These are phyloP conservation scores for Chlorella ohadii DNA, from an alignment of 139 green algal genomes.

Conservation along the genomic window DNA sequence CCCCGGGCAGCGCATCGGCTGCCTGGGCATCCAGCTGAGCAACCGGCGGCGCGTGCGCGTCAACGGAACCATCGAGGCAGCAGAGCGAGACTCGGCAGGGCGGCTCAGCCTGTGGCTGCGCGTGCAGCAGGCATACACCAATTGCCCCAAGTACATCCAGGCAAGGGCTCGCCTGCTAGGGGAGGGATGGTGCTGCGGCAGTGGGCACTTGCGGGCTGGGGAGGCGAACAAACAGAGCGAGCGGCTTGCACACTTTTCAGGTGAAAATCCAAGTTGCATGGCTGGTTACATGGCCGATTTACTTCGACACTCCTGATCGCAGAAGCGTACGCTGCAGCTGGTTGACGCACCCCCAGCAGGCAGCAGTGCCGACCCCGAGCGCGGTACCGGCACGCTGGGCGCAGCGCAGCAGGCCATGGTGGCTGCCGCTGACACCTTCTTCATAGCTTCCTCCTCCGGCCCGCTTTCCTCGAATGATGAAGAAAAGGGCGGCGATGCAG, in stretches of 20 bases:
- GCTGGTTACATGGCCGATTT: too few relatives aligned
- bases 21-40: neutral
- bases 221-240: too few relatives aligned
- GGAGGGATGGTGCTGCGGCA: neutral
- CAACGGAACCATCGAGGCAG: neutral
- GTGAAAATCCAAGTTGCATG: too few relatives aligned
- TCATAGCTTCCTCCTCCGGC: neutral
- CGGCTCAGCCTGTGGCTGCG: neutral
- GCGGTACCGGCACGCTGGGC: constrained; percentile 3
- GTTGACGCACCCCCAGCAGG: neutral
- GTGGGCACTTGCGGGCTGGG: too few relatives aligned
- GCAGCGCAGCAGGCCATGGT: neutral
- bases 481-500: neutral
- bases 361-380: too few relatives aligned
- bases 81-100: neutral
- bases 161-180: neutral
- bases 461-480: neutral
- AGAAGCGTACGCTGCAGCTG: neutral
- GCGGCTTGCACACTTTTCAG: too few relatives aligned
- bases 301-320: too few relatives aligned
- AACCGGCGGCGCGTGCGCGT: neutral
- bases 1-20: neutral
- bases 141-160: constrained; percentile 60
- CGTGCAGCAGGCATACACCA: constrained; percentile 41
- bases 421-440: constrained; percentile 6